Evolutionary conservation across 2,329 filamentous ascomycete genomes (phyloP), one percentile per base, ranked within the genome.

Genomic region (Cyphellophora europaea): DNA sequence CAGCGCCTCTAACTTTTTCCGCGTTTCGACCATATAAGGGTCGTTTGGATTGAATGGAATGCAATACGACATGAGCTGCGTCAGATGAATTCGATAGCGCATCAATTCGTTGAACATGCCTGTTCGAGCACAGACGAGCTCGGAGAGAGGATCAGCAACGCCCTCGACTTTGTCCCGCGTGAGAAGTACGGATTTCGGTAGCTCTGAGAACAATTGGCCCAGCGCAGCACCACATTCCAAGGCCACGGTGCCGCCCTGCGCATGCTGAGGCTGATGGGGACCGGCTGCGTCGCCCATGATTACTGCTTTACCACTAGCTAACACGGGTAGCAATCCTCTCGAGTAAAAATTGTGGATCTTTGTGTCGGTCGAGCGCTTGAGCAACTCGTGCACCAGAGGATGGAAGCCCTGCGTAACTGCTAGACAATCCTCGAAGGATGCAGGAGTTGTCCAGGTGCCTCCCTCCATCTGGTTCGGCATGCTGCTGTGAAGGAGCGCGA

Each of bases 401-500:
- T 25, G 21, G 21, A 25, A 25, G 8, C 21, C 21, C 21, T 8
- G 8, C n/a, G 21, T n/a, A n/a, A n/a, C 21, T 8, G 21, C 21
- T 8, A 25, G 8, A n/a, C 21, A 25, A n/a, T 25, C 21, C n/a
- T 8, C 8, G 21, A 8, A 8, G 21, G 8, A 8, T 8, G 21
- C 21, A n/a, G 21, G 21, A 8, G 21, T 25, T 8, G 21, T 25
- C 21, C 21, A 25, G 21, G 21, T 8, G 8, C n/a, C 21, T 8
- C 8, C 21, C 8, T 25, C 21, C 8, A n/a, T n/a, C 8, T 25
- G n/a, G 8, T 25, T 25, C 8, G 21, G 21, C 8, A 25, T 8
- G 21, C 8, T 49, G 13, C 44, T 37, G 27, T 46, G 42, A 4
- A 49, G 43, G 16, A 45, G 42, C 12, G 47, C 30, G 17, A 46